Evolutionary conservation across 2,329 filamentous ascomycete genomes (phyloP).

Genomic region (Parascedosporium putredinis): DNA sequence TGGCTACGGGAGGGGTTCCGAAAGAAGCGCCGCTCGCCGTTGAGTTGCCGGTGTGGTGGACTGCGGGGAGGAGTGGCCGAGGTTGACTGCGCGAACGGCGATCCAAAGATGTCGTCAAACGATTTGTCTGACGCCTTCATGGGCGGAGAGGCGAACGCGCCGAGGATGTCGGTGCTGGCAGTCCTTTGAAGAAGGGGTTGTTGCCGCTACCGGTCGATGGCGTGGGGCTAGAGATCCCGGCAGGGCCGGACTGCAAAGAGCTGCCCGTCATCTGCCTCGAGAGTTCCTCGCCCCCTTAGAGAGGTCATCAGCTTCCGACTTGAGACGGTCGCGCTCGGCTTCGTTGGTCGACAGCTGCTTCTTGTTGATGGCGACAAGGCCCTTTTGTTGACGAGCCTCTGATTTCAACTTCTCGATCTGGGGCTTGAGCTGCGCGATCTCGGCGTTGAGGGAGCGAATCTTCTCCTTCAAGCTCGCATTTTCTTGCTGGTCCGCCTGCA

Average conservation of each 20-base stretch:
- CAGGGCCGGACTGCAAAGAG: conserved; percentile 35
- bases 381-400: conserved; percentile 90
- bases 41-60: conserved; percentile 48
- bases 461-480: conserved; percentile 78
- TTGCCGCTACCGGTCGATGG: conserved; percentile 63
- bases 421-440: conserved; percentile 75
- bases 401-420: conserved; percentile 88
- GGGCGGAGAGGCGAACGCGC: conserved; percentile 39
- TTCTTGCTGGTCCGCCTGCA: conserved; percentile 83
- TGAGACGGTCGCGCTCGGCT: conserved; percentile 77
- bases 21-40: conserved; percentile 40
- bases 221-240: conserved; percentile 58
- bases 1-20: conserved; percentile 44
- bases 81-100: conserved; percentile 21
- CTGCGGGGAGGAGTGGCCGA: conserved; percentile 14
- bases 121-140: conserved; percentile 49
- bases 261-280: conserved; percentile 40
- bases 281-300: conserved; percentile 51
- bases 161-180: conserved; percentile 49
- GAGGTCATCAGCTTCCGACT: conserved; percentile 63
- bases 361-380: conserved; percentile 94
- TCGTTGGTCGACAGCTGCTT: conserved; percentile 91
- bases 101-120: conserved; percentile 79
- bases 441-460: conserved; percentile 71
- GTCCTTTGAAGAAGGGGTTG: conserved; percentile 88